Conservation (phyloP, 345 rosid species). For the Laguncularia racemosa region DNA sequence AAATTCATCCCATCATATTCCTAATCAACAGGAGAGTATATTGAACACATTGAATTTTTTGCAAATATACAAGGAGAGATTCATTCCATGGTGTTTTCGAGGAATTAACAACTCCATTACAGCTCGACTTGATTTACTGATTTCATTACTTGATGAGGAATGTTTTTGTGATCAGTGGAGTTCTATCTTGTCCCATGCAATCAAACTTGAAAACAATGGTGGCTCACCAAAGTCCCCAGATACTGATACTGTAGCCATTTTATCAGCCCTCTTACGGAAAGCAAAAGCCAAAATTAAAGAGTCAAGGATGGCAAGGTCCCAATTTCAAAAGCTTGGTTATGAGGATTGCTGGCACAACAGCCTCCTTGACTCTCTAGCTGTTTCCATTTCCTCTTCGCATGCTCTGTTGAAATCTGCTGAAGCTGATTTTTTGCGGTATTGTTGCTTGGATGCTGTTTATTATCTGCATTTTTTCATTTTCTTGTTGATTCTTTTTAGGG, state of each 20-base stretch:
- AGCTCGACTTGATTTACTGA: slow-evolving; percentile 63
- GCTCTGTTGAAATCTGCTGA: slow-evolving; percentile 34
- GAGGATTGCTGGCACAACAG: slow-evolving; percentile 68
- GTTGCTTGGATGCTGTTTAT: slow-evolving; percentile 6
- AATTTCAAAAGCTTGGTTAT: slow-evolving; percentile 30
- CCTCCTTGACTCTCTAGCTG: slow-evolving; percentile 70
- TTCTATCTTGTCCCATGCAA: slow-evolving; percentile 48
- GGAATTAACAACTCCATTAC: slow-evolving; percentile 35
- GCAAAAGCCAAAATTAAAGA: slow-evolving; percentile 45
- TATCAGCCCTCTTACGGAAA: slow-evolving; percentile 66
- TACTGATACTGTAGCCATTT: slow-evolving; percentile 25
- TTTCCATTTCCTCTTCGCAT: slow-evolving; percentile 37
- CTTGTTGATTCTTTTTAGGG: too few relatives aligned
- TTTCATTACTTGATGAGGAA: slow-evolving; percentile 75
- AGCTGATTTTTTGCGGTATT: slow-evolving; percentile 63
- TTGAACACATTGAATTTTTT: slow-evolving; percentile 37
- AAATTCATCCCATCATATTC: slow-evolving; percentile 12
- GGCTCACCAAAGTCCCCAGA: slow-evolving; percentile 20
- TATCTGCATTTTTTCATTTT: neutral
- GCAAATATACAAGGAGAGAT: slow-evolving; percentile 52
- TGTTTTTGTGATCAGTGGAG: slow-evolving; percentile 68
- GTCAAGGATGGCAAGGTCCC: slow-evolving; percentile 31
- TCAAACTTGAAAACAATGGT: slow-evolving; percentile 28
- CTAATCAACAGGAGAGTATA: slow-evolving; percentile 27
- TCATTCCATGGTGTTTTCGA: slow-evolving; percentile 81